These are phyloP conservation scores for Triticum timopheevii DNA, from an alignment of 176 grass and related monocot genomes.

Conservation along the genomic window DNA sequence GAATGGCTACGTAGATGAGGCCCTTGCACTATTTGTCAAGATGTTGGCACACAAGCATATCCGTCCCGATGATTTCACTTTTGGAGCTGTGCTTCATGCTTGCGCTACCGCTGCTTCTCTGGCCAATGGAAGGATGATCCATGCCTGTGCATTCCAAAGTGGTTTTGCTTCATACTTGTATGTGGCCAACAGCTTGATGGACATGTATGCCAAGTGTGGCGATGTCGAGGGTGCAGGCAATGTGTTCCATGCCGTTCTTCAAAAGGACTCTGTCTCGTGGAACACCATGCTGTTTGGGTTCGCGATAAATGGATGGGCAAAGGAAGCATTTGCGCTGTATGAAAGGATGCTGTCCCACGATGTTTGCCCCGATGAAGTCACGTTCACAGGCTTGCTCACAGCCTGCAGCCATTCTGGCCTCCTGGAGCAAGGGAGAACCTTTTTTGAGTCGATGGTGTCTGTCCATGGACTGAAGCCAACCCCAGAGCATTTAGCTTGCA, in stretches of 20 bases:
- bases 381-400: conserved; percentile 53
- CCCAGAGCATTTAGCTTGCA: conserved; percentile 47
- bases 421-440: conserved; percentile 41
- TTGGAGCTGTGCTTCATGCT: conserved; percentile 53
- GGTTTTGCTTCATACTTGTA: conserved; percentile 52
- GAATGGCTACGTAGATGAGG: conserved; percentile 42
- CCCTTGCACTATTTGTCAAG: conserved; percentile 40
- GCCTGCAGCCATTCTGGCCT: conserved; percentile 64
- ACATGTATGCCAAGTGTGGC: conserved; percentile 74
- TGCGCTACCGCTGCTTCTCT: conserved; percentile 33
- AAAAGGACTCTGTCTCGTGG: conserved; percentile 62
- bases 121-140: conserved; percentile 51
- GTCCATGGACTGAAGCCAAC: conserved; percentile 43
- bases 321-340: conserved; percentile 31
- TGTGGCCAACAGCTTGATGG: conserved; percentile 60
- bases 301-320: conserved; percentile 45
- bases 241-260: conserved; percentile 29
- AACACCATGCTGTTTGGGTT: conserved; percentile 65
- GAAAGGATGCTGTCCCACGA: conserved; percentile 28
- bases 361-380: conserved; percentile 46
- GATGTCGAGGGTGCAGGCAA: conserved; percentile 29
- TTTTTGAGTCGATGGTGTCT: conserved; percentile 48
- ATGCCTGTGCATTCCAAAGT: conserved; percentile 32
- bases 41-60: conserved; percentile 36
- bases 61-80: conserved; percentile 54